These are phyloP conservation scores for Cutaneotrichosporon sp. DNA, from an alignment of 1,284 basidiomycete genomes.

Conservation along the genomic window DNA sequence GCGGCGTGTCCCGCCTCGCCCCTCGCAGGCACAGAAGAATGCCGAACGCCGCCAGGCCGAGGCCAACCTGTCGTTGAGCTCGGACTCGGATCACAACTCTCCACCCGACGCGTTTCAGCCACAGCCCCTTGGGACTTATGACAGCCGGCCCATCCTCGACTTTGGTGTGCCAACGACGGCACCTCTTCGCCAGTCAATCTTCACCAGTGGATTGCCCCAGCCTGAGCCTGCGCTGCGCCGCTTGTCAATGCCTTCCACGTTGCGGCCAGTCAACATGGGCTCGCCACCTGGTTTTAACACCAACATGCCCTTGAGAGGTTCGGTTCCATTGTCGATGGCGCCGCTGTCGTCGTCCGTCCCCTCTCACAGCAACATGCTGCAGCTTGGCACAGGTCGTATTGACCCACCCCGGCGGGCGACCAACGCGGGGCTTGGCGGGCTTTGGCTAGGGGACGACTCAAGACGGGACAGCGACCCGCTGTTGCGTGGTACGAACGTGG, in stretches of 20 bases:
- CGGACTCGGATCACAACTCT: conserved; percentile 21
- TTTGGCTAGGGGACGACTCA: conserved; percentile 1
- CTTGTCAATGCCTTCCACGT: no score
- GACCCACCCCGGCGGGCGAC: no score
- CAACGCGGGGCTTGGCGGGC: neutral
- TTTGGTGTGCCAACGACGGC: neutral
- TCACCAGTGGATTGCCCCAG: no score
- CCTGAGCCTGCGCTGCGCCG: no score
- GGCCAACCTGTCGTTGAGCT: conserved; percentile 22
- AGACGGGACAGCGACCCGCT: conserved; percentile 15
- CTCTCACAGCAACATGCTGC: no score
- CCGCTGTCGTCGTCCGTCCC: no score
- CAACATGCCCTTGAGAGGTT: neutral
- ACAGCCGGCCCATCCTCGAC: neutral
- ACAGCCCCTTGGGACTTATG: conserved; percentile 26
- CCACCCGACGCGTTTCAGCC: conserved; percentile 15
- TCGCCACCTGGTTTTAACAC: no score
- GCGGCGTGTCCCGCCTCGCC: conserved; percentile 80
- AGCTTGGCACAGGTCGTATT: no score
- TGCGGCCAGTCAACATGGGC: no score
- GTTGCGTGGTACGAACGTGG: conserved; percentile 14
- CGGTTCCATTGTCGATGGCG: neutral
- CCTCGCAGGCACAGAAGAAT: conserved; percentile 68
- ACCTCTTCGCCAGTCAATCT: no score
- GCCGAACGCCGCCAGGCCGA: conserved; percentile 11